A percentile compares a stretch with the other conserved stretches of the same genome.
phyloP scores from a whole-genome alignment of 2,329 filamentous ascomycete species.

The Macroventuria anomochaeta region DNA sequence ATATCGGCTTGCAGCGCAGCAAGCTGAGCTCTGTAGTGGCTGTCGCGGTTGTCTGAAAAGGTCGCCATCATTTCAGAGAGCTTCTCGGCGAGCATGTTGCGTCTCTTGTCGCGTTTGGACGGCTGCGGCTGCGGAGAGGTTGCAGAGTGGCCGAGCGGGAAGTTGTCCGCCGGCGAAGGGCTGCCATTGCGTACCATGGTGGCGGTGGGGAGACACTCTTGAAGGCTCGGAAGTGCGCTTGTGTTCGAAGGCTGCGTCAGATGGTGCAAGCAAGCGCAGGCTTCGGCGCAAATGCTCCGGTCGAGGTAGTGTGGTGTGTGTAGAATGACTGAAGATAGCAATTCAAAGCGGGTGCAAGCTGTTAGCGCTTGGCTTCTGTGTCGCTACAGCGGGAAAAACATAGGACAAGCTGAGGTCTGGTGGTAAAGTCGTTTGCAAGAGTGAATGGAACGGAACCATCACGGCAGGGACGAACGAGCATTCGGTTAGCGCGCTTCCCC shows the following conservation, averaged over 20 bases:
- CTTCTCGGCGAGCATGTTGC: slow-evolving; percentile 80
- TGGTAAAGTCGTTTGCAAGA: slow-evolving; percentile 4
- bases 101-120: slow-evolving; percentile 90
- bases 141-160: slow-evolving; percentile 46
- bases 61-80: slow-evolving; percentile 76
- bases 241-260: slow-evolving; percentile 1
- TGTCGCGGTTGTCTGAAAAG: slow-evolving; percentile 81
- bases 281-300: slow-evolving; percentile 8
- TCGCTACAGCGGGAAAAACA: slow-evolving; percentile 3
- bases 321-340: neutral
- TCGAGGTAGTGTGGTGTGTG: neutral
- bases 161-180: slow-evolving; percentile 45
- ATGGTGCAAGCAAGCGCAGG: slow-evolving; percentile 8
- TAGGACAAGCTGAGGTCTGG: slow-evolving; percentile 6
- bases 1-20: slow-evolving; percentile 92
- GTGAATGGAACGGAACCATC: slow-evolving; percentile 12
- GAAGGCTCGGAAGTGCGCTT: neutral
- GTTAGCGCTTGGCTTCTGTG: slow-evolving; percentile 14
- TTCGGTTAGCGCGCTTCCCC: slow-evolving; percentile 4
- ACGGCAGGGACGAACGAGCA: slow-evolving; percentile 10
- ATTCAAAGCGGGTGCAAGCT: neutral
- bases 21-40: slow-evolving; percentile 85
- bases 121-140: slow-evolving; percentile 57
- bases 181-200: slow-evolving; percentile 50
- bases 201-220: neutral